Evolutionary conservation across 805 yeast genomes (phyloP), one percentile per base, ranked within the genome.

Genomic region (Monosporozyma siamensis): DNA sequence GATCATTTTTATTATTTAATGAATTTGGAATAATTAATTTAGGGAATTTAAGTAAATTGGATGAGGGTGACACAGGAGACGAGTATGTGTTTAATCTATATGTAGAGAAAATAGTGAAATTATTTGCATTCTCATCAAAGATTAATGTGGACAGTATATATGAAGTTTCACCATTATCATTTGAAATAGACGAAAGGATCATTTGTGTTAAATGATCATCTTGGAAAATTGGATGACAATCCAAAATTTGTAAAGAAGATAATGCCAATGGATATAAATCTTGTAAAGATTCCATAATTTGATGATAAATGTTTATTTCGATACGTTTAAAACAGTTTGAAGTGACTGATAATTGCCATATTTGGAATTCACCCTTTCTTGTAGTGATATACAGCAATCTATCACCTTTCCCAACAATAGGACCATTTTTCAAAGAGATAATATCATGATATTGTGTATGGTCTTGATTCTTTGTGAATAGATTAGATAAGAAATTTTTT

Each of bases 51-150:
- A 37, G 12, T 29, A 24, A 8, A 8, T 20, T 15, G 17, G 32
- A 40, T 8, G 24, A 25, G n/a, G 26, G 37, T 9, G 15, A 23
- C 4, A 35, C 41, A 12, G 55, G 46, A 1, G 61, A 48, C 2
- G 67, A 56, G 50, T 64, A 73, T 7, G 79, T 69, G 43, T 76
- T 79, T 23, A 83, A 61, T 50, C 80, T 70, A 61, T 83, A 85
- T 1, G 85, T 76, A 0, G 89, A 82, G 40, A 72, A 70, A 2
- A 81, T 65, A 29, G 72, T 60, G 5, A 77, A 71, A 7, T 77
- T 78, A 14, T 74, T 69, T 2, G 66, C 56, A 39, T 74, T 71
- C 43, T 75, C 61, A 32, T 58, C 62, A 6, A 61, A 63, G 43
- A 72, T 65, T 18, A 82, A 55, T 3, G 85, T 77, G 45, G 74